Base-by-base conservation (phyloP, 2,329 filamentous ascomycete species). In the Diaporthe citrichinensis region DNA sequence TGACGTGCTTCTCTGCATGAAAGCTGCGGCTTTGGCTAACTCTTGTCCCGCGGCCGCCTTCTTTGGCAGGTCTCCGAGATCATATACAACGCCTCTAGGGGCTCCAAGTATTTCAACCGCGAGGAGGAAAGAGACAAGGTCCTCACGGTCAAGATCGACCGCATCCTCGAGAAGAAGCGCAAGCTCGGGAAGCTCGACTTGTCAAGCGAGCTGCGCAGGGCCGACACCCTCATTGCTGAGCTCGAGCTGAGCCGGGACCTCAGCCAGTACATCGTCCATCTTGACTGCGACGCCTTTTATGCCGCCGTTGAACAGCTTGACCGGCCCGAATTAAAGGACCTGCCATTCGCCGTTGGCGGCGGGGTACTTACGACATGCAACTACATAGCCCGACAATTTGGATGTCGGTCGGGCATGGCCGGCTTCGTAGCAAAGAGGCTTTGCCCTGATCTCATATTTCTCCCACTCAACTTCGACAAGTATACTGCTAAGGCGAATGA, bases 251-350 rank as follows among this genome's bases (percentile, higher is more conserved):
- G 90, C 1, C 90, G 97, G 62, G 96, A 98, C 81, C 86, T 99
- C 49, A 93, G 92, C 0, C 97, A 98, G 82, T 88, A 91, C 74
- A 91, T 98, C 34, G 93, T 98, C 0, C 97, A 99, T 82, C 90
- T 98, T 65, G 97, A 99, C 83, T 98, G 97, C 84, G 97, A 99
- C 86, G 97, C 97, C 23, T 99, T 99, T 84, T 99, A 97, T 81
- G 97, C 97, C 0, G 95, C 97, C 0, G 97, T 98, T 0, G 97
- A 98, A 83, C 94, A 93, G 79, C 89, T 96, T 4, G 93, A 95
- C 80, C 90, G 93, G 1, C 97, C 96, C 0, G 96, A 98, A 81
- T 88, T 99, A 61, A 94, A 94, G 76, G 88, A 95, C 53, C 87
- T 98, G 0, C 97, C 97, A 0, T 98, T 99, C 85, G 95, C 96